Evolutionary conservation across 2,329 filamentous ascomycete genomes (phyloP).

Genomic region (Nothophoma quercina): DNA sequence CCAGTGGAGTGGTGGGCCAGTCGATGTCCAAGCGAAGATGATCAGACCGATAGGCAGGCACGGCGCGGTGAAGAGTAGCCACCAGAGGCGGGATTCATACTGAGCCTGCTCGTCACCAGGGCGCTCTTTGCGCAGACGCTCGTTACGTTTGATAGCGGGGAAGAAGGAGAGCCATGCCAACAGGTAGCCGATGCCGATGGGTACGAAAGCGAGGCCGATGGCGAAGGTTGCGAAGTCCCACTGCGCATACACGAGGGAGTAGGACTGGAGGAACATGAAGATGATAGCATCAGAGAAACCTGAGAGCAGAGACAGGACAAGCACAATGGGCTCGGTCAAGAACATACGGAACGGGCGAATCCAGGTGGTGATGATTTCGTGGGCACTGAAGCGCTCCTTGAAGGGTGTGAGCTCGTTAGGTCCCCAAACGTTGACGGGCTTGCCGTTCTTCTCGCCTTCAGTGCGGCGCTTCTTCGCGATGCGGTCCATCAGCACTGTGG

Average conservation of each 20-base stretch:
- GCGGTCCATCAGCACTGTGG: slow-evolving; percentile 77
- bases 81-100: slow-evolving; percentile 66
- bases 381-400: slow-evolving; percentile 47
- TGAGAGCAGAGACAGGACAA: slow-evolving; percentile 73
- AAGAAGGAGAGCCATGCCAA: slow-evolving; percentile 69
- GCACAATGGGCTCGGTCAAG: slow-evolving; percentile 76
- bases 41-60: slow-evolving; percentile 73
- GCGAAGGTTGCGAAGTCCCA: slow-evolving; percentile 68
- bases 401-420: slow-evolving; percentile 70
- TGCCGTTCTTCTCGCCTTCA: slow-evolving; percentile 66
- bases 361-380: slow-evolving; percentile 60
- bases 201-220: slow-evolving; percentile 69
- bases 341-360: slow-evolving; percentile 74
- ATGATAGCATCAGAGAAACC: slow-evolving; percentile 80
- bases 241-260: slow-evolving; percentile 71
- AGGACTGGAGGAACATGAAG: slow-evolving; percentile 80
- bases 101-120: slow-evolving; percentile 42
- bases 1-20: slow-evolving; percentile 72
- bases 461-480: slow-evolving; percentile 79
- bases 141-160: slow-evolving; percentile 56
- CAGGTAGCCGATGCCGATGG: slow-evolving; percentile 68
- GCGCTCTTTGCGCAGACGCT: slow-evolving; percentile 36
- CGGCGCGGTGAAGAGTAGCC: slow-evolving; percentile 68
- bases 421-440: slow-evolving; percentile 71
- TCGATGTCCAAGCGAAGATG: slow-evolving; percentile 74